phyloP scores from a whole-genome alignment of 176 grass and related monocot genomes.

The Ensete glaucum region DNA sequence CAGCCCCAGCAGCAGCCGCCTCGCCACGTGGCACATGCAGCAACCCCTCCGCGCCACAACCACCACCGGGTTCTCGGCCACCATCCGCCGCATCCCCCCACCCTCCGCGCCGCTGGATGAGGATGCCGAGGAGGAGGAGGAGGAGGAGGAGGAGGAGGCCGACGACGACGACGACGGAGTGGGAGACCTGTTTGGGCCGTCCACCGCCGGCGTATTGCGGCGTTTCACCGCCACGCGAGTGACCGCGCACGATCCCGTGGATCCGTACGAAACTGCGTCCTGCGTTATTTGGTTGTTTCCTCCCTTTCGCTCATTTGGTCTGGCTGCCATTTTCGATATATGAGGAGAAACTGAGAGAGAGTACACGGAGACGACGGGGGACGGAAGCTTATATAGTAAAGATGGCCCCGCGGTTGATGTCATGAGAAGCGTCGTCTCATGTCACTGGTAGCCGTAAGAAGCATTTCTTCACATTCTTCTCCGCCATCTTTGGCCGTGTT shows the following conservation, averaged over 20 bases:
- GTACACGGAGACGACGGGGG: background rate
- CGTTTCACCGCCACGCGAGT: background rate
- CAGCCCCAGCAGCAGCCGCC: constrained; percentile 51
- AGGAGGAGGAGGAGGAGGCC: background rate
- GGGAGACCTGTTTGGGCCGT: background rate
- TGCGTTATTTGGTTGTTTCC: background rate
- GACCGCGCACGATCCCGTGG: background rate
- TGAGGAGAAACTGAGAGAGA: background rate
- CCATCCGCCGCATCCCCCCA: constrained; percentile 39
- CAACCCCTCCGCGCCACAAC: constrained; percentile 53
- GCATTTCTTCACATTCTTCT: background rate
- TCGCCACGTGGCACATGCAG: constrained; percentile 94
- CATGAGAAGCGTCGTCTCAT: background rate
- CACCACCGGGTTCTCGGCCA: constrained; percentile 68
- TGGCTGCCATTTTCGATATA: background rate
- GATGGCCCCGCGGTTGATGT: background rate
- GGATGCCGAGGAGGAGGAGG: background rate
- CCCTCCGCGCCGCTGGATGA: constrained; percentile 31
- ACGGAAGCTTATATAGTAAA: background rate
- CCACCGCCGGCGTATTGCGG: background rate
- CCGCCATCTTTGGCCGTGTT: too few relatives aligned
- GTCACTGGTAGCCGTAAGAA: background rate
- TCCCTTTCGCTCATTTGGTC: background rate
- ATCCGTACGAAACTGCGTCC: background rate
- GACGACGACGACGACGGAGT: background rate